These are phyloP conservation scores for Xylariaceae sp. DNA, from an alignment of 2,329 filamentous ascomycete species.

Conservation along the genomic window DNA sequence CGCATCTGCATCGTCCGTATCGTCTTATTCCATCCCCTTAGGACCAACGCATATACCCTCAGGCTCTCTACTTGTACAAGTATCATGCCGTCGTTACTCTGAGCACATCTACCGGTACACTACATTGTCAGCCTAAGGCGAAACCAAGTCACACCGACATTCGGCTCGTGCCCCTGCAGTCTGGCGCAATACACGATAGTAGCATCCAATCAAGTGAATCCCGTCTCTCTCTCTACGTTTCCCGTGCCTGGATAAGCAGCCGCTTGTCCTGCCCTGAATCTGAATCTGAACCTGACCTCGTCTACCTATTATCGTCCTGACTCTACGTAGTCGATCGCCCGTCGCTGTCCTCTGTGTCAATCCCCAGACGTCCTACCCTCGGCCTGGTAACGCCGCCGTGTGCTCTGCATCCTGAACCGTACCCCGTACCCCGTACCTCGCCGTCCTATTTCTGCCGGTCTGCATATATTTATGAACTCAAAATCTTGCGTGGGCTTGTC, in stretches of 20 bases:
- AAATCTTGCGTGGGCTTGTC: slow-evolving; percentile 5
- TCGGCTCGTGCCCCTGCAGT: slow-evolving; percentile 14
- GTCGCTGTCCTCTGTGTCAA: background rate
- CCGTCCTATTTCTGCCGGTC: slow-evolving; percentile 2
- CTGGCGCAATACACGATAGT: slow-evolving; percentile 1
- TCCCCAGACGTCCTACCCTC: background rate
- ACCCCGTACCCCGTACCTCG: background rate
- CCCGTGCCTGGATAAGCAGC: slow-evolving; percentile 4
- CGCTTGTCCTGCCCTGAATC: background rate
- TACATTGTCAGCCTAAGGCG: background rate
- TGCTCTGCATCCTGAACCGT: slow-evolving; percentile 1
- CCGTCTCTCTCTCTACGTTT: slow-evolving; percentile 5
- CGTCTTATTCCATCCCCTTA: background rate
- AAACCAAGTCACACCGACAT: slow-evolving; percentile 2
- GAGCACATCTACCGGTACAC: background rate
- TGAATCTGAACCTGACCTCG: too few relatives aligned
- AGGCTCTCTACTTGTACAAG: background rate
- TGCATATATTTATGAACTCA: background rate
- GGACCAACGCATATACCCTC: slow-evolving; percentile 3
- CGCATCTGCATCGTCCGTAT: slow-evolving; percentile 1
- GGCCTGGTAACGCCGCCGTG: background rate
- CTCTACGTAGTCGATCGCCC: background rate
- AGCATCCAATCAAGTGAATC: slow-evolving; percentile 16
- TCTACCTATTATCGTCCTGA: background rate
- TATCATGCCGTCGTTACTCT: slow-evolving; percentile 4